phyloP scores from a whole-genome alignment of 73 alveolate species.

The Paramecium pentaurelia region DNA sequence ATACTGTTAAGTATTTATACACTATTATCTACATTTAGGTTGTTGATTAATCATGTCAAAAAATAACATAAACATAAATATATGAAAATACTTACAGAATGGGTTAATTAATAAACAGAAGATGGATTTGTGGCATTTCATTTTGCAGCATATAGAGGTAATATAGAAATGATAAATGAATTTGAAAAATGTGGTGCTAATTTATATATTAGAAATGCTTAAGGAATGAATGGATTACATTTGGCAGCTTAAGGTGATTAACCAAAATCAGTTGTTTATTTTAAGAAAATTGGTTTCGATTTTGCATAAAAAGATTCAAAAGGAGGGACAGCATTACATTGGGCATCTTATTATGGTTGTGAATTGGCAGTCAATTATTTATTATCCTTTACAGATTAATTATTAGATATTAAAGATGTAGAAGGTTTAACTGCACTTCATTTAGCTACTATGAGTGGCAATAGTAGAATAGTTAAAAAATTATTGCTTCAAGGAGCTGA shows the following conservation, averaged over 20 bases:
- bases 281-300: conserved; percentile 77
- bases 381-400: background rate
- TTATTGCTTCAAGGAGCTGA: conserved; percentile 51
- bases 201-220: conserved; percentile 68
- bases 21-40: background rate
- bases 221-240: conserved; percentile 96
- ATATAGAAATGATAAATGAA: conserved; percentile 79
- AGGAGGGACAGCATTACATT: conserved; percentile 91
- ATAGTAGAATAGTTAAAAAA: conserved; percentile 55
- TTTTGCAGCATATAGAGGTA: conserved; percentile 91
- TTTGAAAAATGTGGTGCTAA: conserved; percentile 89
- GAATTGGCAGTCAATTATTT: conserved; percentile 56
- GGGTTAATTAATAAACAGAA: conserved; percentile 83
- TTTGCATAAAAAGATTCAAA: conserved; percentile 74
- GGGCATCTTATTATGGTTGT: conserved; percentile 85
- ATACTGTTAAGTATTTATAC: background rate
- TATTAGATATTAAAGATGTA: background rate
- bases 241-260: conserved; percentile 97
- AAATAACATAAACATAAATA: conserved; percentile 9
- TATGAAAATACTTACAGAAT: conserved; percentile 49
- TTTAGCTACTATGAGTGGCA: conserved; percentile 58
- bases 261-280: conserved; percentile 79
- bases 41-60: conserved; percentile 9
- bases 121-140: conserved; percentile 94
- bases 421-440: conserved; percentile 59